phyloP scores from a whole-genome alignment of 345 rosid genomes.

The Gossypium bickii region DNA sequence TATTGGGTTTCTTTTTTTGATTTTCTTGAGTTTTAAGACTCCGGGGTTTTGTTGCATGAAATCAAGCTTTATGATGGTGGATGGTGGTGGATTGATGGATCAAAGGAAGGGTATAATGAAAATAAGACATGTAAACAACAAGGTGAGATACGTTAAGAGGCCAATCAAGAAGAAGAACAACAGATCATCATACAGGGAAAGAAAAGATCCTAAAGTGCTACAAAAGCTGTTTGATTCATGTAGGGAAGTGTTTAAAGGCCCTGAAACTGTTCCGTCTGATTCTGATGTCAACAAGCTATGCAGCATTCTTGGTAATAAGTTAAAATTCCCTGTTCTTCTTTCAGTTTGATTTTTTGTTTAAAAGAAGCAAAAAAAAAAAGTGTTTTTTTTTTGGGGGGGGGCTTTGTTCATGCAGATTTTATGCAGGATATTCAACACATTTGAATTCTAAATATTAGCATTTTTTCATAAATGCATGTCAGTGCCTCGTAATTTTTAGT shows the following conservation, averaged over 20 bases:
- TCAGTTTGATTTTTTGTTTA: neutral
- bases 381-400: neutral
- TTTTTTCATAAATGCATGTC: neutral
- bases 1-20: neutral
- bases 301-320: conserved; percentile 42
- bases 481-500: neutral
- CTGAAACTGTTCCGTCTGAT: conserved; percentile 47
- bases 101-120: conserved; percentile 23
- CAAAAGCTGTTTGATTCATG: conserved; percentile 50
- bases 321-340: neutral
- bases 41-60: neutral
- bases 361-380: neutral
- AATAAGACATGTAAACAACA: conserved; percentile 21
- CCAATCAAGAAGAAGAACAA: conserved; percentile 24
- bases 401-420: neutral
- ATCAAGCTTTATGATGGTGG: conserved; percentile 20
- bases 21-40: neutral
- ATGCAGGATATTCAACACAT: too few relatives aligned
- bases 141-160: conserved; percentile 35
- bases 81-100: conserved; percentile 34
- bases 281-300: conserved; percentile 38
- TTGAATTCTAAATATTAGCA: too few relatives aligned
- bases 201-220: conserved; percentile 20
- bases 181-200: neutral
- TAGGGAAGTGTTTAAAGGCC: conserved; percentile 49